Percentiles rank a stretch among this genome's conserved stretches.
Evolutionary conservation across 257 asterid species (phyloP).

Genomic region (Cynanchum wilfordii): DNA sequence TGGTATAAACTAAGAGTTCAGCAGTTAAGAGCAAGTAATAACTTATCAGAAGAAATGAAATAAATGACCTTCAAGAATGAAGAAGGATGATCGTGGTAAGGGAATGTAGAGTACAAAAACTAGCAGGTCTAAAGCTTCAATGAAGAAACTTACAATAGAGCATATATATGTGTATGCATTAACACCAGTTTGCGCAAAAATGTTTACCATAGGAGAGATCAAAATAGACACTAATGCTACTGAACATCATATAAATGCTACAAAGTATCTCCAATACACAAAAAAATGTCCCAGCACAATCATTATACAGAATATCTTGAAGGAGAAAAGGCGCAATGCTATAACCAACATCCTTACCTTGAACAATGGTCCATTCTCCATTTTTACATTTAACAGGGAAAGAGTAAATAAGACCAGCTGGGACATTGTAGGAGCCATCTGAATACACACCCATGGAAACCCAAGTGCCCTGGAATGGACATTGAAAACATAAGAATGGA

Average conservation of each 20-base stretch:
- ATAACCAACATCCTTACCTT: slow-evolving; percentile 47
- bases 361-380: slow-evolving; percentile 90
- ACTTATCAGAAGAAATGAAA: neutral
- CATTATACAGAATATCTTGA: neutral
- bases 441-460: slow-evolving; percentile 99
- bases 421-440: slow-evolving; percentile 89
- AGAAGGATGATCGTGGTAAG: neutral
- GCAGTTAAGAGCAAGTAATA: neutral
- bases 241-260: neutral
- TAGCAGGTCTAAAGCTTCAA: neutral
- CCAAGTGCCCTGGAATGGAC: slow-evolving; percentile 58
- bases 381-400: slow-evolving; percentile 93
- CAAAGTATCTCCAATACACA: neutral
- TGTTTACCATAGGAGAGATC: neutral
- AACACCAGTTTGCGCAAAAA: neutral
- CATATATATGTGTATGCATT: neutral
- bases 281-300: neutral
- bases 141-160: neutral
- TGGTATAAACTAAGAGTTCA: neutral
- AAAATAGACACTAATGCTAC: too few relatives aligned
- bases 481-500: neutral
- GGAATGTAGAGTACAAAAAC: neutral
- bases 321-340: neutral
- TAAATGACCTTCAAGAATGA: neutral
- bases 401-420: slow-evolving; percentile 80